Percentiles rank a stretch among this genome's conserved stretches.
Evolutionary conservation across 345 rosid species (phyloP).

Genomic region (Barbarea vulgaris): DNA sequence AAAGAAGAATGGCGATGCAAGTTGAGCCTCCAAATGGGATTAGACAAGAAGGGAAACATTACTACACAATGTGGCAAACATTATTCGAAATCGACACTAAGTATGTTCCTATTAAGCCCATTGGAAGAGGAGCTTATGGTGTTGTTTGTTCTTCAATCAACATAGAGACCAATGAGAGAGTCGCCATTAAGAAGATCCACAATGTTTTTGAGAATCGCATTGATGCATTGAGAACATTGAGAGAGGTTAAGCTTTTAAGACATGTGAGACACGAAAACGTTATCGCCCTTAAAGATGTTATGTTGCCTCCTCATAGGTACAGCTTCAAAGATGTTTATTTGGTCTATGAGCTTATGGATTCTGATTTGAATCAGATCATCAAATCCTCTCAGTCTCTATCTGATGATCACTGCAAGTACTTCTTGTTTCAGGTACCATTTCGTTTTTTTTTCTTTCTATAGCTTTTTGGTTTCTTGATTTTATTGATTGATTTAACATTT

Average conservation of each 20-base stretch:
- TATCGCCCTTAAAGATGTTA: slow-evolving; percentile 72
- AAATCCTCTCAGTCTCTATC: slow-evolving; percentile 57
- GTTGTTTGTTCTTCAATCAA: slow-evolving; percentile 76
- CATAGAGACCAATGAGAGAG: slow-evolving; percentile 63
- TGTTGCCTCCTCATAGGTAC: slow-evolving; percentile 63
- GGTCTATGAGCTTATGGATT: slow-evolving; percentile 66
- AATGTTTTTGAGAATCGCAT: slow-evolving; percentile 67
- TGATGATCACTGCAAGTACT: slow-evolving; percentile 64
- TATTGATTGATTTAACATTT: background rate
- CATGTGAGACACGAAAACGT: slow-evolving; percentile 70
- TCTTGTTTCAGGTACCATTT: slow-evolving; percentile 66
- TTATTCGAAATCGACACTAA: slow-evolving; percentile 24
- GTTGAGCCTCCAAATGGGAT: slow-evolving; percentile 77
- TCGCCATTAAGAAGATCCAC: slow-evolving; percentile 27
- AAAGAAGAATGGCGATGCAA: slow-evolving; percentile 55
- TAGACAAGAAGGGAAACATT: slow-evolving; percentile 41
- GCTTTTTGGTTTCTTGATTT: background rate
- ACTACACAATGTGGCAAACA: slow-evolving; percentile 22
- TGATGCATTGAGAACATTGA: slow-evolving; percentile 72
- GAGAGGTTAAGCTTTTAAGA: slow-evolving; percentile 76
- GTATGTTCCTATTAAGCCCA: slow-evolving; percentile 67
- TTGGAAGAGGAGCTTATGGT: slow-evolving; percentile 80
- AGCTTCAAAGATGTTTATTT: slow-evolving; percentile 79
- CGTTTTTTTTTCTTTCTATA: background rate
- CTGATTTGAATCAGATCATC: slow-evolving; percentile 60